Conservation (phyloP, 176 grass and related monocot species). For the maize (Zea mays) region DNA sequence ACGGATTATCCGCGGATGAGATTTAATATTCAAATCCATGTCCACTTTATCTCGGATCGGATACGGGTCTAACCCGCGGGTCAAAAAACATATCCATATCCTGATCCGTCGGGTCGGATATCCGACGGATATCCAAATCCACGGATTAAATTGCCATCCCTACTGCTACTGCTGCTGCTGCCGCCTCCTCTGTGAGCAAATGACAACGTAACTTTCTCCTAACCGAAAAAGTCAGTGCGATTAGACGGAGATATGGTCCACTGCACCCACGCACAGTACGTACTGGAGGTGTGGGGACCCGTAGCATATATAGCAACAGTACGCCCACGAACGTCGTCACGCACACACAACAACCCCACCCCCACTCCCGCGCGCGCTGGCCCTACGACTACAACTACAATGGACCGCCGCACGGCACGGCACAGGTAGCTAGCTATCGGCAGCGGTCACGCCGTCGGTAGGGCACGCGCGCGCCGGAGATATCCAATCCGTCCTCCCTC, state of each 20-base stretch:
- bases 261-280: background rate
- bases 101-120: no score
- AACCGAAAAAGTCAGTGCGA: background rate
- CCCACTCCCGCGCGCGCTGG: no score
- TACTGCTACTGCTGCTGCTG: no score
- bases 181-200: no score
- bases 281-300: background rate
- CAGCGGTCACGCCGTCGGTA: conserved; percentile 15
- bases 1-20: no score
- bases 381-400: background rate
- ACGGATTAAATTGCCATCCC: no score
- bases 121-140: no score
- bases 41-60: no score
- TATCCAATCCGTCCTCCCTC: no score
- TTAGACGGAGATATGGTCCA: conserved; percentile 8
- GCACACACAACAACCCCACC: background rate
- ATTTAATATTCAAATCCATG: no score
- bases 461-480: background rate
- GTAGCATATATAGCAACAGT: background rate
- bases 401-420: background rate
- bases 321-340: background rate
- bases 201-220: background rate
- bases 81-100: no score
- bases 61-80: no score
- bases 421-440: background rate